Base-by-base conservation (phyloP, 23 red algal species). In the Gracilaria vermiculophylla region DNA sequence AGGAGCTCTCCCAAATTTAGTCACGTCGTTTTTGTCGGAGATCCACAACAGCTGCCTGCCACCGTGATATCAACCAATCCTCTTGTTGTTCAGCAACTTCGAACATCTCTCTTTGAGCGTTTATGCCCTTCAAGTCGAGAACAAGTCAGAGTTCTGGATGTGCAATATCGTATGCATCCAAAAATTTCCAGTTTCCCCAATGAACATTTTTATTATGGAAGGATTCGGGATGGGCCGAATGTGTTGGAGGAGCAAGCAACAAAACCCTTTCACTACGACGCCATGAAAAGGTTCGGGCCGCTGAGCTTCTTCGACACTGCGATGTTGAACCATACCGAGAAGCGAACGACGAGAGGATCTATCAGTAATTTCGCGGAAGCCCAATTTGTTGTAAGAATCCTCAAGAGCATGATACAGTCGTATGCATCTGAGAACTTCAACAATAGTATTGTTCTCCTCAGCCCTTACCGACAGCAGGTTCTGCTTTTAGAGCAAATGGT, bases 161-260 rank as follows among this genome's bases (percentile, higher is more conserved):
- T 80, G 24, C 96, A 98, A 77, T 98, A 98, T 72, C 96, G 96
- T 13, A 98, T 98, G 96, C 96, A 98, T 82, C 96, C 96, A 24
- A 33, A 55, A 31, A 98, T 98, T 78, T 72, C 90, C 6, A 77
- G 25, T 28, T 98, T 98, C 52, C 92, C 96, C 0, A 89, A 67
- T 44, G 44, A 78, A 24, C 87, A 93, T 62, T 98, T 98, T 61
- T 98, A 98, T 78, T 67, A 48, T 51, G 65, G 77, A 50, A 35
- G 53, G 32, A 54, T 97, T 0, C 51, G 43, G 13, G 77, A 93
- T 75, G 80, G 83, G 35, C 43, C 58, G 12, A 70, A 73, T 35
- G 91, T 87, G 11, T 16, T 31, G 25, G 77, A 72, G 20, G 40
- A 62, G 45, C 36, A 67, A 1, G 58, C 39, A 8, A 41, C 32